Base-by-base conservation (phyloP, 805 yeast genomes). In the Saccharomycopsis lassenensis region DNA sequence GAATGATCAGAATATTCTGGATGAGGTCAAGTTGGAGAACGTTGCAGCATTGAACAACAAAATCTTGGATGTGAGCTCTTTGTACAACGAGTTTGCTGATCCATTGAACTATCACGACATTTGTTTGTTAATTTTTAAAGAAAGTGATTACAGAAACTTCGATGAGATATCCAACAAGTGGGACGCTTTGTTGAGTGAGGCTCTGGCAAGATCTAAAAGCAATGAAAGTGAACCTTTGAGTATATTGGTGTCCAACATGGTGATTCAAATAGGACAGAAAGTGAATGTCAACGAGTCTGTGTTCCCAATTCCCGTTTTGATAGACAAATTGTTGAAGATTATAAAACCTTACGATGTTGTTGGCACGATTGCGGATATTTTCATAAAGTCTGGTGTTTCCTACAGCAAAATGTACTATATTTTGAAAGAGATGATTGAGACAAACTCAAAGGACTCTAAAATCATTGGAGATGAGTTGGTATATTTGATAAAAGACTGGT, bases 61-160 rank as follows among this genome's bases (percentile, higher is more conserved):
- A 51, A 72, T 91, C 23, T 60, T 79, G 48, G 69, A 78, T 3
- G 73, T 86, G 22, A 77, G 81, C 49, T 91, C 81, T 40, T 61
- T 91, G 36, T 89, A 76, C 63, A 89, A 91, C 58, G 78, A 74
- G 45, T 89, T 68, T 56, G 84, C 94, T 8, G 87, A 81, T 48
- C 94, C 94, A 17, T 61, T 87, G 43, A 89, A 89, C 5, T 89
- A 87, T 52, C 76, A 77, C 56, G 94, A 83, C 47, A 64, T 89
- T 34, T 80, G 94, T 43, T 63, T 87, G 41, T 57, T 73, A 27
- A 76, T 86, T 11, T 83, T 81, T 63, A 81, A 83, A 51, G 71
- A 80, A 10, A 77, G 96, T 2, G 95, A 89, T 51, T 79, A 79
- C 56, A 73, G 89, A 51, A 83, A 83, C 50, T 67, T 77, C 8